Evolutionary conservation across 495 filamentous ascomycete species (phyloP).

Genomic region (Chaetomium fimeti): DNA sequence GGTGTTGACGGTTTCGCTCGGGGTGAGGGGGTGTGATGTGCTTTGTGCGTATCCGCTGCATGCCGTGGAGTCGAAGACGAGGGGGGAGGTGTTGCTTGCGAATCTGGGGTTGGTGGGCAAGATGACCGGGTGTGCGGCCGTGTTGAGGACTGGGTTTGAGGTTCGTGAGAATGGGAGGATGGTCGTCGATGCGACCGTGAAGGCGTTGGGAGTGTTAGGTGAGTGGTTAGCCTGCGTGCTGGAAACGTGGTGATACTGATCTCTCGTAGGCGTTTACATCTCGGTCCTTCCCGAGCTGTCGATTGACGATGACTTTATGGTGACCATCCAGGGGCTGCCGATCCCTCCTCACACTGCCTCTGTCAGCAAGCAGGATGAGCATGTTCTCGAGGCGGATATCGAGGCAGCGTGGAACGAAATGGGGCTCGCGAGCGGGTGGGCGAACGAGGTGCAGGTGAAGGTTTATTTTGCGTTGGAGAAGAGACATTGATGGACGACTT

Average conservation of each 20-base stretch:
- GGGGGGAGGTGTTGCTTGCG: constrained; percentile 49
- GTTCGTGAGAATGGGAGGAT: constrained; percentile 59
- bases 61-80: constrained; percentile 49
- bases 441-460: constrained; percentile 77
- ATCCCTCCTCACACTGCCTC: constrained; percentile 66
- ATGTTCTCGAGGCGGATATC: constrained; percentile 75
- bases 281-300: constrained; percentile 60
- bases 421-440: constrained; percentile 70
- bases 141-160: constrained; percentile 58
- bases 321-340: constrained; percentile 66
- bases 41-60: constrained; percentile 68
- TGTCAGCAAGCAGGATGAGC: constrained; percentile 52
- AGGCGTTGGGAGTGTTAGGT: constrained; percentile 79
- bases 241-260: not conserved
- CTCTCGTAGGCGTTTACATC: constrained; percentile 63
- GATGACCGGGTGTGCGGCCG: constrained; percentile 83
- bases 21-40: constrained; percentile 73
- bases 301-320: constrained; percentile 68
- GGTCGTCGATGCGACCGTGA: constrained; percentile 63
- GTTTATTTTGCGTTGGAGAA: constrained; percentile 50
- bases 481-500: not conserved
- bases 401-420: constrained; percentile 75
- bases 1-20: constrained; percentile 59
- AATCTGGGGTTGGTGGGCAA: constrained; percentile 82
- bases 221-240: constrained; percentile 23